Conservation (phyloP, 805 yeast genomes). For the Peterozyma toletana region DNA sequence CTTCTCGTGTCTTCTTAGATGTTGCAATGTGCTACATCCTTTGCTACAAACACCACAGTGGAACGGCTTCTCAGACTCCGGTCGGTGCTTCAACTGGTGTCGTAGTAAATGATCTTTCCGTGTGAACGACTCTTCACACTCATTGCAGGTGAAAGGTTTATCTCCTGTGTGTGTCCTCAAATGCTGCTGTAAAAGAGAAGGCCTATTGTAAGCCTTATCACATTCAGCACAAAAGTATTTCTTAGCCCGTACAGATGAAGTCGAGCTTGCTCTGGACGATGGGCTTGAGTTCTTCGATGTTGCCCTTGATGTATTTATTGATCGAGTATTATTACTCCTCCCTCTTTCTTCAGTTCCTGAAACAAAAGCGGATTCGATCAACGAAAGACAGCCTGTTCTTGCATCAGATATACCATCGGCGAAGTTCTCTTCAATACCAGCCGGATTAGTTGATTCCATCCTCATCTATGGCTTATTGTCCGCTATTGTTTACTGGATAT, state of each 20-base stretch:
- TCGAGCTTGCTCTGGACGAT: conserved; percentile 15
- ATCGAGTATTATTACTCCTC: neutral
- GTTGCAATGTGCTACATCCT: conserved; percentile 78
- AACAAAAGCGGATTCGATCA: too few relatives aligned
- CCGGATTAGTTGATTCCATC: too few relatives aligned
- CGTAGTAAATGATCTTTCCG: conserved; percentile 78
- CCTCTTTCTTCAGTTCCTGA: neutral
- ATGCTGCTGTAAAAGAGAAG: conserved; percentile 80
- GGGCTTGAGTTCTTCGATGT: neutral
- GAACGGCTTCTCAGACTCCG: conserved; percentile 53
- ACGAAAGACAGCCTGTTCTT: too few relatives aligned
- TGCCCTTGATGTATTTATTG: too few relatives aligned
- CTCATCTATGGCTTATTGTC: too few relatives aligned
- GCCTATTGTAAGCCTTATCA: conserved; percentile 69
- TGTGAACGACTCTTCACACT: conserved; percentile 59
- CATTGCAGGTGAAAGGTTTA: conserved; percentile 63
- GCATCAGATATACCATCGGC: too few relatives aligned
- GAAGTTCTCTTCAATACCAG: too few relatives aligned
- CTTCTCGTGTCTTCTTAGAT: conserved; percentile 71
- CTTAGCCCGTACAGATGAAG: conserved; percentile 45
- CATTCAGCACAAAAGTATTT: conserved; percentile 65
- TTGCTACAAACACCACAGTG: conserved; percentile 72
- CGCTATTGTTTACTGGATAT: too few relatives aligned
- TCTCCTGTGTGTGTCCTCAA: conserved; percentile 71
- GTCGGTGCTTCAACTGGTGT: conserved; percentile 59